phyloP scores from a whole-genome alignment of 176 grass and related monocot genomes.

The Aegilops sharonensis region DNA sequence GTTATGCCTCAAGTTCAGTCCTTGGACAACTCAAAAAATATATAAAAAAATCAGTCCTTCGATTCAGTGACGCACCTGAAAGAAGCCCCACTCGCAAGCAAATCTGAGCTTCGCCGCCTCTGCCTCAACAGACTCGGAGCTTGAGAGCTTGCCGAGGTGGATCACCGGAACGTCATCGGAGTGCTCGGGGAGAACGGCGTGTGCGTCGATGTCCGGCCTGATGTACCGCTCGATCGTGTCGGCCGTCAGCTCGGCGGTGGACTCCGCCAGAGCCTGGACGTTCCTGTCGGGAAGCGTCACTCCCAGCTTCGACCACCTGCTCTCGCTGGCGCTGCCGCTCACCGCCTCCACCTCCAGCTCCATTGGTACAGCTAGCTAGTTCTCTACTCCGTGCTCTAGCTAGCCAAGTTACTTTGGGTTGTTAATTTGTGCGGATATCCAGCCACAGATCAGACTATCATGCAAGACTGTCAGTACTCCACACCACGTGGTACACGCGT shows the following conservation, averaged over 20 bases:
- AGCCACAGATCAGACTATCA: background rate
- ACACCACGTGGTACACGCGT: too few relatives aligned
- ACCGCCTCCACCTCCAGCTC: background rate
- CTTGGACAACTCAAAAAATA: too few relatives aligned
- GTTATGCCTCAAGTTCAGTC: too few relatives aligned
- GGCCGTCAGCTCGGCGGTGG: background rate
- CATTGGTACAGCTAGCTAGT: too few relatives aligned
- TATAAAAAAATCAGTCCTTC: too few relatives aligned
- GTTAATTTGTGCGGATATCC: too few relatives aligned
- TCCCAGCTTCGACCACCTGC: background rate
- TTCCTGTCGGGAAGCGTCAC: slow-evolving; percentile 25
- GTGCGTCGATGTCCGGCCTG: slow-evolving; percentile 12
- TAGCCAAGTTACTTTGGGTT: background rate
- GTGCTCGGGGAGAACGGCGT: background rate
- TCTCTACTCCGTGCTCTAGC: background rate
- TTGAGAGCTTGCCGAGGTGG: slow-evolving; percentile 29
- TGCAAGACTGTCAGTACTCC: background rate
- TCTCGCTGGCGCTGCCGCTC: background rate
- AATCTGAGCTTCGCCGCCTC: slow-evolving; percentile 35
- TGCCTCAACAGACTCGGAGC: background rate
- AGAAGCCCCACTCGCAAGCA: slow-evolving; percentile 66
- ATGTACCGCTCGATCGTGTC: slow-evolving; percentile 31
- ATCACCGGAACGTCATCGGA: slow-evolving; percentile 23
- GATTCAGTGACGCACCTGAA: slow-evolving; percentile 28
- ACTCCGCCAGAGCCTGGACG: slow-evolving; percentile 40